Evolutionary conservation across 2,329 filamentous ascomycete species (phyloP).

Genomic region (Grosmannia huntii): DNA sequence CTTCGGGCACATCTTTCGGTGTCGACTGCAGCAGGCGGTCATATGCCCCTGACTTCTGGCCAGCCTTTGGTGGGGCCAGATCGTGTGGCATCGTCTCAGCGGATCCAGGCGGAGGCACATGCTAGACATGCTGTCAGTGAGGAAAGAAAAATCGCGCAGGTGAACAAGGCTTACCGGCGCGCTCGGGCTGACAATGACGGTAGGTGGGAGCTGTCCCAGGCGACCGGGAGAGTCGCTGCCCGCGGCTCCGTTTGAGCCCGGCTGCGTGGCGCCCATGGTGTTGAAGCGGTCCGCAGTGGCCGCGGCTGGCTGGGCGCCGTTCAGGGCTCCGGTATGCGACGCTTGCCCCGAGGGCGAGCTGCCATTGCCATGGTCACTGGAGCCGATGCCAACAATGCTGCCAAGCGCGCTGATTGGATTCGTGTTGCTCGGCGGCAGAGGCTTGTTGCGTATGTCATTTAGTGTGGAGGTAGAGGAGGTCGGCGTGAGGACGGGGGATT

Average conservation of each 20-base stretch:
- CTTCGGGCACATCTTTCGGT: slow-evolving; percentile 92
- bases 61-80: slow-evolving; percentile 83
- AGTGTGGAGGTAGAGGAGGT: slow-evolving; percentile 82
- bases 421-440: slow-evolving; percentile 46
- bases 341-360: slow-evolving; percentile 22
- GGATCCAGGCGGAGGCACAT: slow-evolving; percentile 81
- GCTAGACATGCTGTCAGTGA: slow-evolving; percentile 35
- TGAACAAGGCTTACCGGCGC: slow-evolving; percentile 54
- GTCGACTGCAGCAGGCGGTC: slow-evolving; percentile 87
- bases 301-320: slow-evolving; percentile 18
- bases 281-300: slow-evolving; percentile 24
- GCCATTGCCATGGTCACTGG: slow-evolving; percentile 4
- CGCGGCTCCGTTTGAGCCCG: slow-evolving; percentile 26
- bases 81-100: slow-evolving; percentile 98
- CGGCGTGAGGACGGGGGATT: slow-evolving; percentile 59
- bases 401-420: slow-evolving; percentile 29
- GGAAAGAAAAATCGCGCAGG: slow-evolving; percentile 5
- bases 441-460: slow-evolving; percentile 76
- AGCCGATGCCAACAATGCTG: slow-evolving; percentile 4
- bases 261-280: slow-evolving; percentile 21
- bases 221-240: slow-evolving; percentile 50
- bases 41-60: slow-evolving; percentile 78
- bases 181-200: slow-evolving; percentile 89
- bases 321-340: slow-evolving; percentile 21
- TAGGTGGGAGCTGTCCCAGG: slow-evolving; percentile 58